phyloP scores from a whole-genome alignment of 2,329 filamentous ascomycete genomes.

The Aspergillus terreus region DNA sequence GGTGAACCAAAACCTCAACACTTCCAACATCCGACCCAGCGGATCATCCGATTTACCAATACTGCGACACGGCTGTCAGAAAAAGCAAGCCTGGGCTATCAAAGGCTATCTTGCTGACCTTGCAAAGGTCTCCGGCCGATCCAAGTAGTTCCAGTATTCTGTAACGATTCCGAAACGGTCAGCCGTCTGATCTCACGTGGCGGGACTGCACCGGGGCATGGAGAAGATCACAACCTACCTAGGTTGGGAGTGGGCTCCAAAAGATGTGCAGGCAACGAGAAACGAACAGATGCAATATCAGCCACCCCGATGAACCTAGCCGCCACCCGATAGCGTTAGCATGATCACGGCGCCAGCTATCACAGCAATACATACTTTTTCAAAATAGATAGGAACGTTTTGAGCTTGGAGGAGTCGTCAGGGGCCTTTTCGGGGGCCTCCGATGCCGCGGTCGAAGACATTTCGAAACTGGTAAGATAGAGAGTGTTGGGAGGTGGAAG shows the following conservation, averaged over 20 bases:
- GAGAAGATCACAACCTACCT: constrained; percentile 40
- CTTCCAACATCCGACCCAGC: constrained; percentile 89
- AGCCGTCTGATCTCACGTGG: constrained; percentile 8
- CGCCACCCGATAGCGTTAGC: constrained; percentile 26
- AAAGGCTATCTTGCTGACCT: constrained; percentile 43
- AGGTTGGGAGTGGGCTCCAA: constrained; percentile 95
- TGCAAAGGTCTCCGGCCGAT: constrained; percentile 86
- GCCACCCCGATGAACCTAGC: constrained; percentile 91
- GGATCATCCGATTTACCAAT: constrained; percentile 88
- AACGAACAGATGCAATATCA: constrained; percentile 92
- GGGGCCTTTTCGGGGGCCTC: constrained; percentile 51
- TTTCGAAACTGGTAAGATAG: constrained; percentile 11
- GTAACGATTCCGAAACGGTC: constrained; percentile 9
- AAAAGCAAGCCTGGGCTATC: constrained; percentile 13
- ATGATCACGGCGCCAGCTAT: not conserved
- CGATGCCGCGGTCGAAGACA: constrained; percentile 28
- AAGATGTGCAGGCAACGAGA: constrained; percentile 91
- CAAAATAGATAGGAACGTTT: constrained; percentile 81
- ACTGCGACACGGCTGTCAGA: constrained; percentile 45
- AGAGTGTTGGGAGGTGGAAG: no score
- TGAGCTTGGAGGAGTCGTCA: constrained; percentile 83
- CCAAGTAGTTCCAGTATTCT: constrained; percentile 99
- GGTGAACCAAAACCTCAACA: constrained; percentile 96
- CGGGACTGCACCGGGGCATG: not conserved
- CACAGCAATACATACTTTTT: constrained; percentile 61